These are phyloP conservation scores for Fraxinus sp. DNA, from an alignment of 305 asterid species.

Conservation along the genomic window DNA sequence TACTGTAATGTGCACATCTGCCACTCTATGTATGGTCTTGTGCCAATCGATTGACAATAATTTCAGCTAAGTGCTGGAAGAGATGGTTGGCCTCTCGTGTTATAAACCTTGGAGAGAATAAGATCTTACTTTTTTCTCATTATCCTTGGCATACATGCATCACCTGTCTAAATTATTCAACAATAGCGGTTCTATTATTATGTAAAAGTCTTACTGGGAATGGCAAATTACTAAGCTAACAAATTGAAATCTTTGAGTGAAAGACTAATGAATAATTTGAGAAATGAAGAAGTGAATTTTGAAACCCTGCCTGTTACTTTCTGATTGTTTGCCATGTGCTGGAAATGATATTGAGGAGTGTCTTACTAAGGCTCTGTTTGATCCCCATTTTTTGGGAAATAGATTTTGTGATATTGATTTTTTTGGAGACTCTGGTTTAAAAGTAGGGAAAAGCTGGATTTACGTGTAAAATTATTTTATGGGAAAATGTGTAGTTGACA, in stretches of 20 bases:
- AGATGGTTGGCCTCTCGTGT: background rate
- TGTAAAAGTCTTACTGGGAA: background rate
- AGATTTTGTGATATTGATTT: background rate
- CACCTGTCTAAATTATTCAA: background rate
- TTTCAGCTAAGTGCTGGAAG: background rate
- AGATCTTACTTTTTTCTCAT: background rate
- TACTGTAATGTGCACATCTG: background rate
- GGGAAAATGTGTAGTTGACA: background rate
- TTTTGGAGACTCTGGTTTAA: background rate
- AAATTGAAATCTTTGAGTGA: background rate
- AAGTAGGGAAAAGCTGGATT: background rate
- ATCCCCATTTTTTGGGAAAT: background rate
- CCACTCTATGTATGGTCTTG: constrained; percentile 5
- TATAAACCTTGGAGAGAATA: background rate
- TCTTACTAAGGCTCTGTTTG: background rate
- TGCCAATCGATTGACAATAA: background rate
- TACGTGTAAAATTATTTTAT: background rate
- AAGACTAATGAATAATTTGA: background rate
- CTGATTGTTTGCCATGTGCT: background rate
- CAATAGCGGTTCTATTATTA: background rate
- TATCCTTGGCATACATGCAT: background rate
- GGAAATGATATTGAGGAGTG: background rate
- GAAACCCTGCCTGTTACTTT: background rate
- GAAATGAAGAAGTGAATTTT: background rate
- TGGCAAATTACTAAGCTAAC: background rate